A percentile compares a stretch with the other conserved stretches of the same genome.
These are phyloP conservation scores for Ceratocystis diversiconidia DNA, from an alignment of 2,329 filamentous ascomycete species.

Conservation along the genomic window DNA sequence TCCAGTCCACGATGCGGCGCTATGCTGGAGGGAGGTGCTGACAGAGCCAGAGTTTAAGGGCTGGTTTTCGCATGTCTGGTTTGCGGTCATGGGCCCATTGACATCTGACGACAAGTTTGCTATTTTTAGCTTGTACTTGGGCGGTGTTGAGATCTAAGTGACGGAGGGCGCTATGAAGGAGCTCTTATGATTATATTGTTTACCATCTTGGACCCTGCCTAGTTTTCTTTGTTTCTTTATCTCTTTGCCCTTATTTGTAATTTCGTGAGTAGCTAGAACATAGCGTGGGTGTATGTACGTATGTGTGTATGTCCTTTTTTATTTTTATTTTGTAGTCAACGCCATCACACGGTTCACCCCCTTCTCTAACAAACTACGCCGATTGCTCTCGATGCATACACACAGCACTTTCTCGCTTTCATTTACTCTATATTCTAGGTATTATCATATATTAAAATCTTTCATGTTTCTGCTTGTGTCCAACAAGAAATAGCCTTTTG, in stretches of 20 bases:
- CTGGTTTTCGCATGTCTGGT: slow-evolving; percentile 34
- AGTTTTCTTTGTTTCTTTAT: no score
- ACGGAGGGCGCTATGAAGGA: background rate
- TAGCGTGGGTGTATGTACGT: no score
- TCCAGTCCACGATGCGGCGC: slow-evolving; percentile 45
- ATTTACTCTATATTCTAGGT: background rate
- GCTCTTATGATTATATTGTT: background rate
- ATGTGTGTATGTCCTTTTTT: no score
- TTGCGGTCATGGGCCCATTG: background rate
- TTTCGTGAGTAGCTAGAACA: no score
- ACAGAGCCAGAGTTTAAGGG: slow-evolving; percentile 48
- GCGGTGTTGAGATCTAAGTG: slow-evolving; percentile 1
- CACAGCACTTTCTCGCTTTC: background rate
- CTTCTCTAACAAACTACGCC: no score
- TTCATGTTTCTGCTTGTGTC: background rate
- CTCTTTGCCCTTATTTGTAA: no score
- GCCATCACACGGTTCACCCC: no score
- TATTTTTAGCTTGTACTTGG: slow-evolving; percentile 6
- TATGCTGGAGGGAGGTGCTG: slow-evolving; percentile 48
- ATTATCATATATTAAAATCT: background rate
- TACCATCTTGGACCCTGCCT: no score
- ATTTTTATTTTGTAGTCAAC: no score
- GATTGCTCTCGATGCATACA: background rate
- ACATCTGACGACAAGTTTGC: background rate
- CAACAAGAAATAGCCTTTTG: background rate